Evolutionary conservation across 1,284 basidiomycete species (phyloP).

Genomic region (Fomitiporia mediterranea): DNA sequence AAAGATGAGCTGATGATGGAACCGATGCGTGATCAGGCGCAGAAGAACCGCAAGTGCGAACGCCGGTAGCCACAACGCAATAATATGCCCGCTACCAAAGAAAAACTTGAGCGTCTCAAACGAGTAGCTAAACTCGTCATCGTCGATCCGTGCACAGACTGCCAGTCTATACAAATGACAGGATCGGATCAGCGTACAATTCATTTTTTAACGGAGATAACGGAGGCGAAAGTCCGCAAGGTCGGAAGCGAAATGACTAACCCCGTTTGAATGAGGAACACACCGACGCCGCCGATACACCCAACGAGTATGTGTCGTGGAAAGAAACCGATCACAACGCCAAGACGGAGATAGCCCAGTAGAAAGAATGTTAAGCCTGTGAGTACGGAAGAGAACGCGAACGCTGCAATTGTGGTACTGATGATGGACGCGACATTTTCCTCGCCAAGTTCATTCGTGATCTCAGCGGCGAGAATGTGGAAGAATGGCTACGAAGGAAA

Average conservation of each 20-base stretch:
- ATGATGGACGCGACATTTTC: constrained; percentile 70
- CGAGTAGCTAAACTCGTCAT: constrained; percentile 75
- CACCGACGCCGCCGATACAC: constrained; percentile 95
- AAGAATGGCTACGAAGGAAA: constrained; percentile 75
- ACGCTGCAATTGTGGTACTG: constrained; percentile 89
- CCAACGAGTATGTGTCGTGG: constrained; percentile 94
- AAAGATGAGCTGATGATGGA: constrained; percentile 88
- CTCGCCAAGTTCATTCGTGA: constrained; percentile 70
- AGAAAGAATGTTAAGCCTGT: constrained; percentile 87
- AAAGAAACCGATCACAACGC: constrained; percentile 91
- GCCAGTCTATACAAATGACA: constrained; percentile 51
- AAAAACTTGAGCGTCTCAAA: constrained; percentile 60
- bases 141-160: constrained; percentile 79
- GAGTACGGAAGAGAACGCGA: constrained; percentile 84
- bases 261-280: constrained; percentile 89
- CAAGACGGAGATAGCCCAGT: constrained; percentile 82
- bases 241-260: constrained; percentile 30
- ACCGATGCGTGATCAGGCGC: constrained; percentile 76
- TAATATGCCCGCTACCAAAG: constrained; percentile 54
- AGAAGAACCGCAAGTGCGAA: constrained; percentile 75
- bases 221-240: not conserved
- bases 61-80: constrained; percentile 74
- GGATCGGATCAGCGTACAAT: not conserved
- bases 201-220: not conserved
- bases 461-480: constrained; percentile 83